Evolutionary conservation across 345 rosid genomes (phyloP).

Genomic region (Bruguiera gymnorhiza): DNA sequence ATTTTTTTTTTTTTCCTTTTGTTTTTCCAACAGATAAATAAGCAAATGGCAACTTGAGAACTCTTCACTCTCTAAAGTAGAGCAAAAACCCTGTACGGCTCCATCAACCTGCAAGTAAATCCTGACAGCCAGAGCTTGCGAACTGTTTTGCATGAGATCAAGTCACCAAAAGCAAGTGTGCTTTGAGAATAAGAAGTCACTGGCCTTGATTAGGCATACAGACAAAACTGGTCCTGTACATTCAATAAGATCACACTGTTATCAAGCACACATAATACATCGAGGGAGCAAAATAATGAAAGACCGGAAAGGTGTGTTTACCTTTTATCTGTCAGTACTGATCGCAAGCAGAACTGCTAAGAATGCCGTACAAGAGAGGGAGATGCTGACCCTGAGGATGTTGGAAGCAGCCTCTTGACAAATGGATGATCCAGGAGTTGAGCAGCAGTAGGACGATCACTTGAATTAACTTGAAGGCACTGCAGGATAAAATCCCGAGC

Average conservation of each 20-base stretch:
- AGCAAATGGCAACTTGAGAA: not conserved
- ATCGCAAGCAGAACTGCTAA: slow-evolving; percentile 4
- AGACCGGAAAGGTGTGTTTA: slow-evolving; percentile 1
- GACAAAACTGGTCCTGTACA: not conserved
- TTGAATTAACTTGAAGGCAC: slow-evolving; percentile 64
- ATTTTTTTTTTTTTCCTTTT: too few relatives aligned
- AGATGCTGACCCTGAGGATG: slow-evolving; percentile 49
- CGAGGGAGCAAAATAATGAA: not conserved
- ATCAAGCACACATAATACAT: not conserved
- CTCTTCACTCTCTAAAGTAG: slow-evolving; percentile 3
- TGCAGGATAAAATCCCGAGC: slow-evolving; percentile 59
- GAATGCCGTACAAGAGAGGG: slow-evolving; percentile 37
- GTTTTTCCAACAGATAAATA: not conserved
- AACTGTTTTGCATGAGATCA: not conserved
- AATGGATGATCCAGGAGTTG: slow-evolving; percentile 70
- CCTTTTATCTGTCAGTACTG: slow-evolving; percentile 17
- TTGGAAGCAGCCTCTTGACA: slow-evolving; percentile 49
- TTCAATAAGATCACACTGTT: not conserved
- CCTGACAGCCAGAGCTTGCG: not conserved
- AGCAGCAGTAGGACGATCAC: slow-evolving; percentile 69
- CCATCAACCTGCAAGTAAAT: not conserved
- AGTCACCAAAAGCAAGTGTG: not conserved
- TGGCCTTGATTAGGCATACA: not conserved
- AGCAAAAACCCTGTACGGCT: not conserved
- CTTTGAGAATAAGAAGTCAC: not conserved